Evolutionary conservation across 768 basidiomycete genomes (phyloP).

Genomic region (Boletus tomentosulus): DNA sequence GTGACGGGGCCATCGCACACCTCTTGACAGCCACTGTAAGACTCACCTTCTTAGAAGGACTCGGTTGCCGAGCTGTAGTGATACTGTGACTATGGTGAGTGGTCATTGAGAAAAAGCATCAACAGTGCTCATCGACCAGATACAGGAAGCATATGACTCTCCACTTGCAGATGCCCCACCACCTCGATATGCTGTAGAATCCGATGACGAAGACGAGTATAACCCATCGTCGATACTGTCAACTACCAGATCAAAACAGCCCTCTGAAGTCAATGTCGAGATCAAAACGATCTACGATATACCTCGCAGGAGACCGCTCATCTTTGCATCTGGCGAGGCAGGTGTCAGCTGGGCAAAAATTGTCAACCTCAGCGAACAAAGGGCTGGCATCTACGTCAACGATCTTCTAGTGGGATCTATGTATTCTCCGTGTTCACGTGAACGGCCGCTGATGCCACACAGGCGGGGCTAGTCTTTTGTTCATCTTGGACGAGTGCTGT

Average conservation of each 20-base stretch:
- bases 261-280: conserved; percentile 29
- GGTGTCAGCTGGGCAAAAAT: conserved; percentile 50
- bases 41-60: no score
- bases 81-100: no score
- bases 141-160: conserved; percentile 41
- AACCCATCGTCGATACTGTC: conserved; percentile 34
- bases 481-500: conserved; percentile 46
- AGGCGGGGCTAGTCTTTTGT: conserved; percentile 51
- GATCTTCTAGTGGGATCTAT: conserved; percentile 38
- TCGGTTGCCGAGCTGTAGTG: no score
- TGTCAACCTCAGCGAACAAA: conserved; percentile 49
- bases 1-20: no score
- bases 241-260: conserved; percentile 6
- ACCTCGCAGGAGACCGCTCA: conserved; percentile 28
- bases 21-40: no score
- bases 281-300: conserved; percentile 34
- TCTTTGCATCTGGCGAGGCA: conserved; percentile 46
- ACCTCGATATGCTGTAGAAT: conserved; percentile 60
- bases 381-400: conserved; percentile 43
- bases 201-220: conserved; percentile 65
- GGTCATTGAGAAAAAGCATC: no score
- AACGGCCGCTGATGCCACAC: neutral
- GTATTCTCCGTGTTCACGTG: neutral
- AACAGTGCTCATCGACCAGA: neutral
- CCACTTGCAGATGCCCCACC: conserved; percentile 54